Evolutionary conservation across 495 filamentous ascomycete species (phyloP).

Genomic region (Hyaloscypha bicolor): DNA sequence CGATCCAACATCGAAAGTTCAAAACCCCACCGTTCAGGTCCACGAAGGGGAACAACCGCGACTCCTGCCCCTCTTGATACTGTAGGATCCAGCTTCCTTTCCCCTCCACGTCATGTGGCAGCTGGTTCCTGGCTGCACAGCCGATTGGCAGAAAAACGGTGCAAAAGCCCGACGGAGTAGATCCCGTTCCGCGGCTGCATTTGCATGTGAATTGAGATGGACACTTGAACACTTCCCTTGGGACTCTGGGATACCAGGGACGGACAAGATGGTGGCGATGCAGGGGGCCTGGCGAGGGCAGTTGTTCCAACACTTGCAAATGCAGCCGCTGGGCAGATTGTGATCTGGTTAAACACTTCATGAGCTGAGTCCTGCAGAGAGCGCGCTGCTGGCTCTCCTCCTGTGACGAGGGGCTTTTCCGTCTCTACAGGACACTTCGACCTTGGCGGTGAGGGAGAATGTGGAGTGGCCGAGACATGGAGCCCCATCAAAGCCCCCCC

Average conservation of each 20-base stretch:
- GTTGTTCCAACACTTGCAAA: neutral
- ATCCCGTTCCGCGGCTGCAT: conserved; percentile 24
- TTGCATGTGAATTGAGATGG: conserved; percentile 28
- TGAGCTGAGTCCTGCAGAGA: neutral
- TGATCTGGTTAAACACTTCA: neutral
- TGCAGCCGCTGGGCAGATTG: neutral
- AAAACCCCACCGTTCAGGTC: neutral
- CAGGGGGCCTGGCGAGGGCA: neutral
- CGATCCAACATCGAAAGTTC: conserved; percentile 1
- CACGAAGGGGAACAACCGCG: neutral
- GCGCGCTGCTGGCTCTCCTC: neutral
- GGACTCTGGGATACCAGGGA: neutral
- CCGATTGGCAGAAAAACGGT: conserved; percentile 9
- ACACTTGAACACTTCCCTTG: neutral
- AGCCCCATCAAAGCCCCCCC: conserved; percentile 5
- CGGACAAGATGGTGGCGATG: neutral
- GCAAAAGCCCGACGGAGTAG: neutral
- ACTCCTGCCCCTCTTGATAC: conserved; percentile 9
- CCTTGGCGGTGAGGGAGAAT: conserved; percentile 20
- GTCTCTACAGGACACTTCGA: neutral
- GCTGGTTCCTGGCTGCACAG: conserved; percentile 22
- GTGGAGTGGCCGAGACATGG: neutral
- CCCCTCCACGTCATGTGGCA: conserved; percentile 7
- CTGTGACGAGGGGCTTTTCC: neutral
- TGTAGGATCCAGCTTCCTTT: neutral